phyloP scores from a whole-genome alignment of 208 protist species.

The Leishmania amazonensis region DNA sequence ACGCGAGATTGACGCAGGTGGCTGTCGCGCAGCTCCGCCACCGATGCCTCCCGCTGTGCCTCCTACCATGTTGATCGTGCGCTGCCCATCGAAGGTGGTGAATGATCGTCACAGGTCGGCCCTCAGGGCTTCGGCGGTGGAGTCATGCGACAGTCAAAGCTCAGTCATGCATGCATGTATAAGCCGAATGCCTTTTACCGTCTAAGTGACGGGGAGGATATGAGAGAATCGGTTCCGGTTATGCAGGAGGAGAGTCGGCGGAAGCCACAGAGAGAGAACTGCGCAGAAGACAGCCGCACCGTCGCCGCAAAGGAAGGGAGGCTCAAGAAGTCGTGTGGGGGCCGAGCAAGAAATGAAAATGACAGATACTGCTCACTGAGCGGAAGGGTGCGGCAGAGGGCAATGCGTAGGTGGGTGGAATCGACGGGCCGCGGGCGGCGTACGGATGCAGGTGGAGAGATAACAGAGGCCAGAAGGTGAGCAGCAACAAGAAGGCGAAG shows the following conservation, averaged over 20 bases:
- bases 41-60: not conserved
- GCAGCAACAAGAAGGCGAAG: not conserved
- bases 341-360: no score
- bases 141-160: not conserved
- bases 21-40: not conserved
- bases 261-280: no score
- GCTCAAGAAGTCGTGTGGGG: not conserved
- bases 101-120: not conserved
- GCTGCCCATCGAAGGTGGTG: not conserved
- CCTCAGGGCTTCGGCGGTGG: not conserved
- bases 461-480: not conserved
- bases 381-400: not conserved
- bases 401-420: not conserved
- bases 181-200: not conserved
- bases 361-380: not conserved
- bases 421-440: not conserved
- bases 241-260: not conserved
- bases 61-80: not conserved
- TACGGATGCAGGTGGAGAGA: not conserved
- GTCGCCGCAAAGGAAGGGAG: not conserved
- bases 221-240: not conserved
- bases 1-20: not conserved
- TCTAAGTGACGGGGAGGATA: not conserved
- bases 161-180: slow-evolving; percentile 4
- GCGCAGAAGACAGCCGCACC: not conserved